phyloP scores from a whole-genome alignment of 73 alveolate genomes.

The Stentor roeselii region DNA sequence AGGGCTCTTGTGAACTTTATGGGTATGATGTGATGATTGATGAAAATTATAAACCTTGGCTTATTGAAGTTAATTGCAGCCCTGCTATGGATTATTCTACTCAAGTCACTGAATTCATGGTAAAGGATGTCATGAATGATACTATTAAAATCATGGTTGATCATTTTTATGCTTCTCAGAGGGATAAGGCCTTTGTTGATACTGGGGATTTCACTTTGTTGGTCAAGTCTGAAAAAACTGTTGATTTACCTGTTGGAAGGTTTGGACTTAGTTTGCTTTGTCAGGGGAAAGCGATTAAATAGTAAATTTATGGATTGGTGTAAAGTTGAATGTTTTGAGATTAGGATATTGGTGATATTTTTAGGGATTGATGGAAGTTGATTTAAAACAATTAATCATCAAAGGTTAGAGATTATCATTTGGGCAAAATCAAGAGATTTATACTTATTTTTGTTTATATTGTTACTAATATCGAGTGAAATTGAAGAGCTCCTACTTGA shows the following conservation, averaged over 20 bases:
- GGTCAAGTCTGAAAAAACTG: constrained; percentile 52
- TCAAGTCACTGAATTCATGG: constrained; percentile 54
- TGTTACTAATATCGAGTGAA: no score
- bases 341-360: no score
- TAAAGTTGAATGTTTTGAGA: no score
- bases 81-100: constrained; percentile 95
- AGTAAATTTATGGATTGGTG: background rate
- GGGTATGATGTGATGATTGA: constrained; percentile 98
- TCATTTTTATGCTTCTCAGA: constrained; percentile 34
- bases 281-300: constrained; percentile 41
- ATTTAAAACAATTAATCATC: no score
- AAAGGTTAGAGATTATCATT: no score
- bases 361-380: no score
- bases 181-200: constrained; percentile 61
- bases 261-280: constrained; percentile 51
- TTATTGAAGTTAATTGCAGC: constrained; percentile 82
- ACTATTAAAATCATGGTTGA: constrained; percentile 54
- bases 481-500: no score
- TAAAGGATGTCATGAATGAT: constrained; percentile 62
- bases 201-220: constrained; percentile 80
- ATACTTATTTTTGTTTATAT: no score
- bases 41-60: constrained; percentile 80
- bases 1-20: constrained; percentile 84
- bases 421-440: no score
- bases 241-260: constrained; percentile 49